Conservation (phyloP, 164 flowering plant genomes). For the Malania oleifera region DNA sequence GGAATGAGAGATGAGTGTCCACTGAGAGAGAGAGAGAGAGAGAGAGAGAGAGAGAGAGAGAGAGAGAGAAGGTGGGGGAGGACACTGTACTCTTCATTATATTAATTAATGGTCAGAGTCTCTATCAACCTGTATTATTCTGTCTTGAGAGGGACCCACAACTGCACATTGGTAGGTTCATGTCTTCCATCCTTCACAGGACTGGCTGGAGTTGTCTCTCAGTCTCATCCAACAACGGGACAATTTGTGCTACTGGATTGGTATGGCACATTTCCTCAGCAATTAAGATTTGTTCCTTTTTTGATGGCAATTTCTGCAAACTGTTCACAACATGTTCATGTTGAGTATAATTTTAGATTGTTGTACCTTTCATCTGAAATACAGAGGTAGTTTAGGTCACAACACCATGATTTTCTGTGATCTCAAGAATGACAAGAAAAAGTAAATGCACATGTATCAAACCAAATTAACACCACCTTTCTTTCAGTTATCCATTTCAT, state of each 20-base stretch:
- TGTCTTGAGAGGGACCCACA: slow-evolving; percentile 11
- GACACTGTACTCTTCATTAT: neutral
- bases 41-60: no score
- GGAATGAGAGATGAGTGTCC: neutral
- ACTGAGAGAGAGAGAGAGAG: no score
- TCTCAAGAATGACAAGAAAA: no score
- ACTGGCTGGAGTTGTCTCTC: slow-evolving; percentile 6
- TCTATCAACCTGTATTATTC: slow-evolving; percentile 11
- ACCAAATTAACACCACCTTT: neutral
- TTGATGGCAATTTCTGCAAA: slow-evolving; percentile 1
- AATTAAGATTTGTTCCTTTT: neutral
- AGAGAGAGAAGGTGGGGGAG: neutral
- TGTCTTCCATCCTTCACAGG: slow-evolving; percentile 13
- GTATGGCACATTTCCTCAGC: neutral
- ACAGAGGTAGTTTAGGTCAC: no score
- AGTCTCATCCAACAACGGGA: slow-evolving; percentile 17
- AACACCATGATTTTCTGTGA: no score
- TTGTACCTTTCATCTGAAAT: neutral
- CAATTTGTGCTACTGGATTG: slow-evolving; percentile 14
- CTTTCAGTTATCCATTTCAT: slow-evolving; percentile 4
- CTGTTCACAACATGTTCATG: neutral
- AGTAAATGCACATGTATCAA: no score
- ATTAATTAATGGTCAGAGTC: slow-evolving; percentile 12
- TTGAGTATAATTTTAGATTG: neutral
- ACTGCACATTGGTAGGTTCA: slow-evolving; percentile 17